Percentiles rank a stretch among this genome's conserved stretches.
Evolutionary conservation across 148 eudicot genomes (phyloP).

Genomic region (Rhododendron vialii): DNA sequence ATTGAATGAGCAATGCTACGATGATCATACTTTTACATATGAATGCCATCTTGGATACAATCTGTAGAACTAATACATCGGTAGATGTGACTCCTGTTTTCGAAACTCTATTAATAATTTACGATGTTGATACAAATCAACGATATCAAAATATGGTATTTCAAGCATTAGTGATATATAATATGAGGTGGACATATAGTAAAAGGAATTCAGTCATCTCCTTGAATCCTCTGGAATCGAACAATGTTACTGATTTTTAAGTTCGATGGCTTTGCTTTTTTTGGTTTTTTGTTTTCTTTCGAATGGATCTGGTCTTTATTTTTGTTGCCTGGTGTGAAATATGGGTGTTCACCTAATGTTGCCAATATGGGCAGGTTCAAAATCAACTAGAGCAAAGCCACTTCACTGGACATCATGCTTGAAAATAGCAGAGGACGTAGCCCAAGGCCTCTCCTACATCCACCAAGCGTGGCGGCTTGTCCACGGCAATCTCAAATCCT

Average conservation of each 20-base stretch:
- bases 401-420: constrained; percentile 5
- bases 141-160: too few species aligned
- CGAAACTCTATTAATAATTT: too few species aligned
- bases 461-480: constrained; percentile 9
- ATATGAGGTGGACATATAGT: not conserved
- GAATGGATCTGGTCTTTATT: too few species aligned
- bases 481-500: constrained; percentile 14
- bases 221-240: not conserved
- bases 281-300: too few species aligned
- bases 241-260: not conserved
- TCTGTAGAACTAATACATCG: too few species aligned
- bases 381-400: constrained; percentile 10
- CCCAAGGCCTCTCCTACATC: constrained; percentile 11
- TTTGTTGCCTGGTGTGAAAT: too few species aligned
- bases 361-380: not conserved
- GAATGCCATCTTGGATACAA: too few species aligned
- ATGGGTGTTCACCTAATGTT: not conserved
- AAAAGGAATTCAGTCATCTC: not conserved
- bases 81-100: too few species aligned
- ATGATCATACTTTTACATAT: too few species aligned
- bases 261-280: not conserved
- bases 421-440: constrained; percentile 9
- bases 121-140: too few species aligned
- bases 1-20: too few species aligned
- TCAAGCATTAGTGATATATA: too few species aligned